Evolutionary conservation across 192 early-diverging fungal genomes (phyloP), one percentile per base, ranked within the genome.

Genomic region (Allomyces arbusculus): DNA sequence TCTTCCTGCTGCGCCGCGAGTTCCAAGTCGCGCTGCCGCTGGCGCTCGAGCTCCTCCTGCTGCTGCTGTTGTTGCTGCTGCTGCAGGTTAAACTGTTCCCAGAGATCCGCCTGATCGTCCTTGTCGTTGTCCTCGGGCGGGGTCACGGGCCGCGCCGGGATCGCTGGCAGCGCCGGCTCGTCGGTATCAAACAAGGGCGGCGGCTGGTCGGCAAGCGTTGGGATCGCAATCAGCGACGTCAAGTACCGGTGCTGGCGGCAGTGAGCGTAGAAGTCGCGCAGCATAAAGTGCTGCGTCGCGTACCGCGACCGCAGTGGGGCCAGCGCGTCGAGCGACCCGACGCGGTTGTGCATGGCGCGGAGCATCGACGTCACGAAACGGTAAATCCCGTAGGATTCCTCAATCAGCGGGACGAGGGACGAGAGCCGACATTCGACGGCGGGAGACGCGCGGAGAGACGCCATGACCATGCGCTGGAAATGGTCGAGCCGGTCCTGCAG

Each of bases 391-490:
- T 94, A 85, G 67, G 82, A 87, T 70, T 98, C 95, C 68, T 98
- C 93, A 4, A 98, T 90, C 63, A 98, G 77, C n/a, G 95, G 95
- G 28, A 98, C 92, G 23, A 98, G 82, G 20, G 92, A 87, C 12
- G 93, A 84, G 71, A 98, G 93, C 33, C 91, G 87, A 72, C 91
- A 94, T 75, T 98, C 93, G 71, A 95, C 95, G 75, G 89, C 90
- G 63, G 86, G 84, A 10, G 79, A 80, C 20, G 80, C 77, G 33
- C 87, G 82, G 75, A 98, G 90, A 70, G 87, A 84, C 44, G 72
- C 76, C 72, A 98, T 91, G 19, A 98, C 85, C 1, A 88, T 78
- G 72, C 90, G 91, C 69, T 92, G 91, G 75, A 98, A 89, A 68
- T 83, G 77, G 66, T 98, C 90, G 61, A 95, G 86, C 62, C 88